These are phyloP conservation scores for Bertia moriformis DNA, from an alignment of 2,329 filamentous ascomycete genomes.

Conservation along the genomic window DNA sequence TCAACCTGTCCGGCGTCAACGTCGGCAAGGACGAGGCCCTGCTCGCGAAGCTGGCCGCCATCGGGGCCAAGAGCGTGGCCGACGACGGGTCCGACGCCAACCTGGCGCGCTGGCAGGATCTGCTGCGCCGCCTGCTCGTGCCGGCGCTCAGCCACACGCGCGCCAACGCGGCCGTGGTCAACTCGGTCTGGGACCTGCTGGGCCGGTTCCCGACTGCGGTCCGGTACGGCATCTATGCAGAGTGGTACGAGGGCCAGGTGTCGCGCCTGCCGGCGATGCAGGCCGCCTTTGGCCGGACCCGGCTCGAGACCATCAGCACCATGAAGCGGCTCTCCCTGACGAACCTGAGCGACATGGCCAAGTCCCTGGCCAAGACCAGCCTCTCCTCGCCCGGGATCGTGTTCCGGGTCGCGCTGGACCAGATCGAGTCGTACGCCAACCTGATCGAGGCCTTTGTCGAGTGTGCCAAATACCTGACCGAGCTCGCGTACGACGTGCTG, in stretches of 20 bases:
- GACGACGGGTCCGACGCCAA: constrained; percentile 61
- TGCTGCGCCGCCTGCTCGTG: constrained; percentile 75
- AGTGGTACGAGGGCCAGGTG: constrained; percentile 74
- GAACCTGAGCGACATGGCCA: constrained; percentile 74
- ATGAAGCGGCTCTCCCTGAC: constrained; percentile 82
- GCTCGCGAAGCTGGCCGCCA: constrained; percentile 69
- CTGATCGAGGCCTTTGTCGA: constrained; percentile 90
- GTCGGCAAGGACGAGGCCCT: constrained; percentile 73
- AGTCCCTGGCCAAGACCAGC: constrained; percentile 76
- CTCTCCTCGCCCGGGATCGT: constrained; percentile 82
- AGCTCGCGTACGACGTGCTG: constrained; percentile 81
- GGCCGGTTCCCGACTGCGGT: constrained; percentile 62
- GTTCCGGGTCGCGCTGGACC: constrained; percentile 73
- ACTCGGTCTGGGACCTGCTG: constrained; percentile 74
- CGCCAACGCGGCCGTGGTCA: constrained; percentile 69
- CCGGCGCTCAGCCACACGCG: constrained; percentile 78
- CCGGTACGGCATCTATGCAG: constrained; percentile 78
- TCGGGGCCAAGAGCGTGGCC: constrained; percentile 62
- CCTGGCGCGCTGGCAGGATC: constrained; percentile 63
- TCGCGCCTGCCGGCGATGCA: constrained; percentile 67
- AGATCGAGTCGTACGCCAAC: constrained; percentile 89
- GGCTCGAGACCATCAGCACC: constrained; percentile 66
- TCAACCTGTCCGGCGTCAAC: constrained; percentile 75
- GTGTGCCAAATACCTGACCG: constrained; percentile 85
- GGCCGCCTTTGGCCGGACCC: constrained; percentile 62